phyloP scores from a whole-genome alignment of 2,329 filamentous ascomycete genomes.

The Lachnellula cervina region DNA sequence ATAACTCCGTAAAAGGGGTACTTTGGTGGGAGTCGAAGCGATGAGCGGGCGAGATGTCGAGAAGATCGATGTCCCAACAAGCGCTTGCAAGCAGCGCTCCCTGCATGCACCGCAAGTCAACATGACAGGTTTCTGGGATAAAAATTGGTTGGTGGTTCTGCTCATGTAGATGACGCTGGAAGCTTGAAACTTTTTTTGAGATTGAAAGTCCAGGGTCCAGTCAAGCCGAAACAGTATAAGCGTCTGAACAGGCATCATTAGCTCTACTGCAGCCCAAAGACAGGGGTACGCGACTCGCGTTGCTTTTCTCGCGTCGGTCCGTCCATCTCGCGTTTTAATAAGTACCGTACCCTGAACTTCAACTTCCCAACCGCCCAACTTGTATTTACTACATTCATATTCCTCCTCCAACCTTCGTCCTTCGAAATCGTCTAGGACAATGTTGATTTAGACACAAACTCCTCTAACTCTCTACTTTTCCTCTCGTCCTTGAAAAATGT shows the following conservation, averaged over 20 bases:
- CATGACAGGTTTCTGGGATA: constrained; percentile 15
- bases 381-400: neutral
- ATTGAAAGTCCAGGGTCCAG: neutral
- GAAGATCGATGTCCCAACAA: constrained; percentile 22
- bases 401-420: neutral
- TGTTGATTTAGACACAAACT: constrained; percentile 11
- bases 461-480: neutral
- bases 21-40: neutral
- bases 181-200: constrained; percentile 5
- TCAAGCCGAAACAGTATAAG: neutral
- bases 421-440: constrained; percentile 4
- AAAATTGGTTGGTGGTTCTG: neutral
- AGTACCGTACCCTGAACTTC: neutral
- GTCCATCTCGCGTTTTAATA: neutral
- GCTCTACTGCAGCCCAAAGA: neutral
- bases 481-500: constrained; percentile 23
- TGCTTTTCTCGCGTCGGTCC: neutral
- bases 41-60: constrained; percentile 2
- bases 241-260: constrained; percentile 2
- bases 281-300: constrained; percentile 18
- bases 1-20: constrained; percentile 9
- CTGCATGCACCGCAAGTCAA: constrained; percentile 28
- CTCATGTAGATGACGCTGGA: neutral
- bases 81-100: constrained; percentile 23
- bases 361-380: constrained; percentile 1